Conservation (phyloP, 2,329 filamentous ascomycete species). For the Fusarium sp. region DNA sequence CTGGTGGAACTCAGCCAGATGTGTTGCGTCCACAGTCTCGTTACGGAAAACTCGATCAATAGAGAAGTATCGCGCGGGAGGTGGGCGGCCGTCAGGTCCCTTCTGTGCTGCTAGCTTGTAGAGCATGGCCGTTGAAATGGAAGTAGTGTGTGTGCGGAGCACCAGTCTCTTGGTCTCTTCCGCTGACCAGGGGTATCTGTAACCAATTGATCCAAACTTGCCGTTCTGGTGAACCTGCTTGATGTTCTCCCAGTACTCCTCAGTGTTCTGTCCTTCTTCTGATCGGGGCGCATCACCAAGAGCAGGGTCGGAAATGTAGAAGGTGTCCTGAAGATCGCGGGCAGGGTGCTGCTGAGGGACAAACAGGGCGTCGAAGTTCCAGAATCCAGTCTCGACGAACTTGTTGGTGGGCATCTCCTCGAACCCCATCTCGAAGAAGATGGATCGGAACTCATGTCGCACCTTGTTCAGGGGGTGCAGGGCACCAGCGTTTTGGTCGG, state of each 20-base stretch:
- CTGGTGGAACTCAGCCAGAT: conserved; percentile 98
- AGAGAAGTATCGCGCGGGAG: conserved; percentile 91
- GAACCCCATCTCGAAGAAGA: conserved; percentile 99
- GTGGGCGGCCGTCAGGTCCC: conserved; percentile 74
- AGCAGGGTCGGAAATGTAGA: conserved; percentile 94
- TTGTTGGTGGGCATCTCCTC: conserved; percentile 96
- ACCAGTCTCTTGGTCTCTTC: conserved; percentile 90
- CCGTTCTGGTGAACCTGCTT: conserved; percentile 88
- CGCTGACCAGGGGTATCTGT: conserved; percentile 92
- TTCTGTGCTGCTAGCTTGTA: conserved; percentile 88
- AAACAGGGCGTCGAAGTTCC: conserved; percentile 98
- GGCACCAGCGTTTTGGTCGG: conserved; percentile 70
- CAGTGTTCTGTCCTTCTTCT: conserved; percentile 74
- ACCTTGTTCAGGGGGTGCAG: conserved; percentile 89
- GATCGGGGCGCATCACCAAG: conserved; percentile 75
- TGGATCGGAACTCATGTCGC: conserved; percentile 92
- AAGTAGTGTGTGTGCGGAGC: conserved; percentile 94
- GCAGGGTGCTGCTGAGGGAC: conserved; percentile 96
- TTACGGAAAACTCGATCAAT: conserved; percentile 99
- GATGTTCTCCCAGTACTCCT: conserved; percentile 89
- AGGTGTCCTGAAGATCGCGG: conserved; percentile 96
- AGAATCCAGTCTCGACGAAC: conserved; percentile 97
- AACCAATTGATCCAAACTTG: conserved; percentile 94
- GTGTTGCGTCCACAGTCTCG: conserved; percentile 95
- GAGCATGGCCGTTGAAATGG: conserved; percentile 89